phyloP scores from a whole-genome alignment of 345 rosid genomes.

The Litchi chinensis region DNA sequence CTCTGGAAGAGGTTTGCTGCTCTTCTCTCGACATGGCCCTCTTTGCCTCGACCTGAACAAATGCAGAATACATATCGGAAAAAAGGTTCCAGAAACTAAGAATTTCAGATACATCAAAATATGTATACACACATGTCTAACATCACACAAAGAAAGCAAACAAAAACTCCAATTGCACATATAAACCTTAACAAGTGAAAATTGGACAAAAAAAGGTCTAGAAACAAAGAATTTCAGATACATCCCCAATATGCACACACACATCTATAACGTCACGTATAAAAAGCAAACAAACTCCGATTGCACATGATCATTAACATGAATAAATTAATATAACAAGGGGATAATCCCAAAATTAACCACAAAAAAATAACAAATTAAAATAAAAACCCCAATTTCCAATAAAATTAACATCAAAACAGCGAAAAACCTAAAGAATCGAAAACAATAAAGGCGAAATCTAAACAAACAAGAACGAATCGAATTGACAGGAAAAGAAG shows the following conservation, averaged over 20 bases:
- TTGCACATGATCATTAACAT: background rate
- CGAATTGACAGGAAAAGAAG: too few relatives aligned
- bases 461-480: too few relatives aligned
- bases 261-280: background rate
- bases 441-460: too few relatives aligned
- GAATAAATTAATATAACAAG: background rate
- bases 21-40: conserved; percentile 95
- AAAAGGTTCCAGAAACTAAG: background rate
- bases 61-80: conserved; percentile 15
- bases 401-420: background rate
- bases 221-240: background rate
- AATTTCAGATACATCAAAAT: background rate
- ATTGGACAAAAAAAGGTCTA: too few relatives aligned
- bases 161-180: background rate
- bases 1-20: conserved; percentile 67
- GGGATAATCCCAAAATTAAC: background rate
- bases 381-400: background rate
- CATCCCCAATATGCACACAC: background rate
- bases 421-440: too few relatives aligned
- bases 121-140: background rate
- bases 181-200: background rate
- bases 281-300: too few relatives aligned
- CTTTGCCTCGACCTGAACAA: conserved; percentile 83
- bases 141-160: too few relatives aligned
- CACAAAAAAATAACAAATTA: background rate